Evolutionary conservation across 106 monocot species (phyloP).

Genomic region (Apostasia shenzhenica): DNA sequence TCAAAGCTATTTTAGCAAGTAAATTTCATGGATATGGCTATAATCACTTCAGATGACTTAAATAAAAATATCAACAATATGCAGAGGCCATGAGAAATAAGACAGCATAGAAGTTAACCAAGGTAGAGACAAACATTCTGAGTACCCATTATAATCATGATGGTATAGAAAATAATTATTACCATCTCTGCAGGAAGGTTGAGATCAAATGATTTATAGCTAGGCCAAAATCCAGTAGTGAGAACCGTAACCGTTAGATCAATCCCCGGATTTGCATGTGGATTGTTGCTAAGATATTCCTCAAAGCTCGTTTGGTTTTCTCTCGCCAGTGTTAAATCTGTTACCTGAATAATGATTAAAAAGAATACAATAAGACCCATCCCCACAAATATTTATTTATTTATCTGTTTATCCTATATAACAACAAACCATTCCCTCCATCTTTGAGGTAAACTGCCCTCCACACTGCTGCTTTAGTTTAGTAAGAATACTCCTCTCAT

Average conservation of each 20-base stretch:
- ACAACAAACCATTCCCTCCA: constrained; percentile 44
- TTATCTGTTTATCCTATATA: not conserved
- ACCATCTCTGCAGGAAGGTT: constrained; percentile 96
- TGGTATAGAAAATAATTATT: not conserved
- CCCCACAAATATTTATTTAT: not conserved
- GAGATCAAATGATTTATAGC: constrained; percentile 93
- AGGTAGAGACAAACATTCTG: too few species aligned
- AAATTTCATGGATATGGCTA: too few species aligned
- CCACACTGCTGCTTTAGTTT: constrained; percentile 82
- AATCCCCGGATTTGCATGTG: constrained; percentile 73
- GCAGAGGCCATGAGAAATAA: not conserved
- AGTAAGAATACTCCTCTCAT: constrained; percentile 69
- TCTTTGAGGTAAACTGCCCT: constrained; percentile 83
- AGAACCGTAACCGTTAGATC: constrained; percentile 88
- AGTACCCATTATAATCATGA: not conserved
- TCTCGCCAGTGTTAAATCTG: constrained; percentile 87
- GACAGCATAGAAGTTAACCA: too few species aligned
- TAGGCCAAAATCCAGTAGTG: constrained; percentile 99
- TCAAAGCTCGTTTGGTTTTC: constrained; percentile 92
- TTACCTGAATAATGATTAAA: constrained; percentile 47
- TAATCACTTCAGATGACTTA: not conserved
- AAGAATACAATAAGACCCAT: not conserved
- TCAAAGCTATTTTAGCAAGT: too few species aligned
- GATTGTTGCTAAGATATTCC: constrained; percentile 58
- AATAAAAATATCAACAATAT: not conserved